These are phyloP conservation scores for Podaxis pistillaris DNA, from an alignment of 768 basidiomycete species.

Conservation along the genomic window DNA sequence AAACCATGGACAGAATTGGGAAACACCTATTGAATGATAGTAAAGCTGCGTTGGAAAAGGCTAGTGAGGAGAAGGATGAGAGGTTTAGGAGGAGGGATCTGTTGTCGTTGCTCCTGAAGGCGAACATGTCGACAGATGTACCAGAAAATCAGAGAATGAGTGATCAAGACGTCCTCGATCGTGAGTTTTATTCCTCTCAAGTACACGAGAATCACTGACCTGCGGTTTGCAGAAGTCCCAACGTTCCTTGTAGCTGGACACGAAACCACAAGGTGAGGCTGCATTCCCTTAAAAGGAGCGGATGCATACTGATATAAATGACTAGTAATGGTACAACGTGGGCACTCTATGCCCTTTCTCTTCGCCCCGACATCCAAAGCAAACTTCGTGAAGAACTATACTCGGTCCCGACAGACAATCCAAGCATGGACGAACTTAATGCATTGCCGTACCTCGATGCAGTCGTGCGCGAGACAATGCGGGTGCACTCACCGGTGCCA, in stretches of 20 bases:
- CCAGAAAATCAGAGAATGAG: constrained; percentile 52
- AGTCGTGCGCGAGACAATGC: constrained; percentile 59
- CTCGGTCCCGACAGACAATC: constrained; percentile 48
- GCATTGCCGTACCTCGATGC: constrained; percentile 69
- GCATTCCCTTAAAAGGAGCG: background rate
- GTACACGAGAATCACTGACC: background rate
- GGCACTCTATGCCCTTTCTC: constrained; percentile 56
- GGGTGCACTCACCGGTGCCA: constrained; percentile 52
- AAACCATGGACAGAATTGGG: constrained; percentile 50
- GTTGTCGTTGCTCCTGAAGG: constrained; percentile 56
- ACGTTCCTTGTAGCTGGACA: constrained; percentile 63
- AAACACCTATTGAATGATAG: constrained; percentile 46
- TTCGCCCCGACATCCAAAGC: constrained; percentile 45
- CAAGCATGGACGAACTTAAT: constrained; percentile 68
- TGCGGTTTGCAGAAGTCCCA: constrained; percentile 45
- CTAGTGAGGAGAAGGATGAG: constrained; percentile 28
- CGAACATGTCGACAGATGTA: constrained; percentile 63
- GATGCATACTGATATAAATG: background rate
- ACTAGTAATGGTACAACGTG: constrained; percentile 48
- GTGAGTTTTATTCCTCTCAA: constrained; percentile 29
- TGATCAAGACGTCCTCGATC: constrained; percentile 60
- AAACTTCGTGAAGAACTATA: constrained; percentile 61
- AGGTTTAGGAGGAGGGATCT: constrained; percentile 48
- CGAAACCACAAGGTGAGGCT: constrained; percentile 49
- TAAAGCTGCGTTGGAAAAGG: constrained; percentile 35